These are phyloP conservation scores for Fusarium sp. DNA, from an alignment of 2,329 filamentous ascomycete species.

Conservation along the genomic window DNA sequence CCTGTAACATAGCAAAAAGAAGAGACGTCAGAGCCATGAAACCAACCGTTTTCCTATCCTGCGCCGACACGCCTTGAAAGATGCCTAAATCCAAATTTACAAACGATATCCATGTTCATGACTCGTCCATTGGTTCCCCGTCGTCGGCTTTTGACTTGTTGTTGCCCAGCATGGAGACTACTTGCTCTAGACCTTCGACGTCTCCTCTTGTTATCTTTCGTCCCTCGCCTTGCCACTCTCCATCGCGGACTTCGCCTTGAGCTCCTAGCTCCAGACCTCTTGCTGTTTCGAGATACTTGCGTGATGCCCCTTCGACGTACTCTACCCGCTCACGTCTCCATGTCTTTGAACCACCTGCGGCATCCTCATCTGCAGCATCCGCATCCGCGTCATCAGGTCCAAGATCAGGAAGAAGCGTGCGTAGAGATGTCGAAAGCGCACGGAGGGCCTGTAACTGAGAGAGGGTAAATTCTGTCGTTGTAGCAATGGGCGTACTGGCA, in stretches of 20 bases:
- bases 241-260: conserved; percentile 72
- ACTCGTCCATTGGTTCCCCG: conserved; percentile 47
- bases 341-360: conserved; percentile 57
- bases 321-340: conserved; percentile 79
- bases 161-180: conserved; percentile 59
- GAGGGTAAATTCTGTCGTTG: conserved; percentile 81
- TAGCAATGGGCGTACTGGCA: conserved; percentile 69
- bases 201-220: conserved; percentile 62
- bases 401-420: conserved; percentile 75
- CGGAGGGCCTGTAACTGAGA: conserved; percentile 86
- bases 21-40: conserved; percentile 6
- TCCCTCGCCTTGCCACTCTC: conserved; percentile 71
- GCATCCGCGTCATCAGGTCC: conserved; percentile 47
- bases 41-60: conserved; percentile 18
- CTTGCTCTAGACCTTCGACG: conserved; percentile 67
- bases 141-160: conserved; percentile 7
- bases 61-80: conserved; percentile 27
- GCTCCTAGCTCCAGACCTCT: conserved; percentile 74
- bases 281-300: conserved; percentile 78
- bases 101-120: conserved; percentile 17
- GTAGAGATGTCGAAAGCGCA: conserved; percentile 70
- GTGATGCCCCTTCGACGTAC: conserved; percentile 86
- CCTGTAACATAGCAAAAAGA: conserved; percentile 25
- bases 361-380: conserved; percentile 44
- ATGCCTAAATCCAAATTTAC: neutral